A percentile compares a stretch with the other conserved stretches of the same genome.
These are phyloP conservation scores for Neurospora crassa DNA, from an alignment of 2,329 filamentous ascomycete genomes.

Conservation along the genomic window DNA sequence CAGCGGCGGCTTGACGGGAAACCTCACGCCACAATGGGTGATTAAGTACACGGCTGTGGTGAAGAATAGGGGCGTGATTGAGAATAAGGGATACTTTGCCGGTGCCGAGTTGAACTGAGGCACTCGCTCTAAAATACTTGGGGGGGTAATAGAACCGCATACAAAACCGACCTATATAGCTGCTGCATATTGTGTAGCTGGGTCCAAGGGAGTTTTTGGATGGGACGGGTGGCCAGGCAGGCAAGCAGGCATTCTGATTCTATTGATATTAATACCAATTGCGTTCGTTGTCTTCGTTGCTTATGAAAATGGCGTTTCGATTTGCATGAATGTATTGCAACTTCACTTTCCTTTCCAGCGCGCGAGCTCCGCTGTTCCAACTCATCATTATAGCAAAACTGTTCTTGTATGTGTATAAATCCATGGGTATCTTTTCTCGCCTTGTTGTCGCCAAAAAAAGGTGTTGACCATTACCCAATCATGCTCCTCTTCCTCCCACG, in stretches of 20 bases:
- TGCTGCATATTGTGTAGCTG: background rate
- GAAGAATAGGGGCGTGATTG: conserved; percentile 85
- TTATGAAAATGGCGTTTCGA: background rate
- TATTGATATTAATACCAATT: background rate
- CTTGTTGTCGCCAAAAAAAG: background rate
- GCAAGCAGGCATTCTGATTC: background rate
- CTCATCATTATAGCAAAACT: background rate
- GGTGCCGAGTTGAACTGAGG: conserved; percentile 54
- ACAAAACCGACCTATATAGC: background rate
- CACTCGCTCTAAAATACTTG: background rate
- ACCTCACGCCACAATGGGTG: conserved; percentile 86
- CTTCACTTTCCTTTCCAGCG: background rate
- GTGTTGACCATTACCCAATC: conserved; percentile 55
- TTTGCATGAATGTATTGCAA: background rate
- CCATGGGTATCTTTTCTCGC: background rate
- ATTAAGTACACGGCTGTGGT: conserved; percentile 96
- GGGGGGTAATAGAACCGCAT: background rate
- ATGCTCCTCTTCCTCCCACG: conserved; percentile 94
- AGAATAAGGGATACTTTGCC: conserved; percentile 97
- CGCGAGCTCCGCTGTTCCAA: background rate
- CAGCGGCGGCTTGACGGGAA: conserved; percentile 55
- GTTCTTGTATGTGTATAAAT: background rate
- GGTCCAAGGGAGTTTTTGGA: conserved; percentile 4
- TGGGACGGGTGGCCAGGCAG: background rate
- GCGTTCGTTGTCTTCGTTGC: background rate